Evolutionary conservation across 2,329 filamentous ascomycete species (phyloP).

Genomic region (Xylaria sp.): DNA sequence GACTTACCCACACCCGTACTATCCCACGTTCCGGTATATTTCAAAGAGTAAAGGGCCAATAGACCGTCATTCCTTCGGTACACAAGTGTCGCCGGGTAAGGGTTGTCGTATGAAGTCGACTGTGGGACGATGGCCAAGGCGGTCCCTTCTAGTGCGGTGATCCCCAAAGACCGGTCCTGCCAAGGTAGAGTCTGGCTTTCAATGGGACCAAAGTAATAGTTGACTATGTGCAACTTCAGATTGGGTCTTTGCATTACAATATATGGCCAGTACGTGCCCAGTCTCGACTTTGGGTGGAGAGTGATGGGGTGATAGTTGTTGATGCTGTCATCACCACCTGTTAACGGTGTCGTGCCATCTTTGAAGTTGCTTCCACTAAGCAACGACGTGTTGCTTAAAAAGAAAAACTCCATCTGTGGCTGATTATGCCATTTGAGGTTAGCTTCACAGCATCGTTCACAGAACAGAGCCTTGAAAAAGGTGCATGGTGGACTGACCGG

Average conservation of each 20-base stretch:
- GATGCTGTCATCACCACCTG: neutral
- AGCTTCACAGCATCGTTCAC: neutral
- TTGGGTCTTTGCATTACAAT: neutral
- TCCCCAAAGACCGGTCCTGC: conserved; percentile 6
- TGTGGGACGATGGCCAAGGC: conserved; percentile 10
- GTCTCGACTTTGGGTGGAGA: neutral
- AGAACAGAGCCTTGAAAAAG: neutral
- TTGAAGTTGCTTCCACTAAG: conserved; percentile 13
- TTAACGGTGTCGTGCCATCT: neutral
- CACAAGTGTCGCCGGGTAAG: neutral
- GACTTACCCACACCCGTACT: neutral
- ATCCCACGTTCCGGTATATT: neutral
- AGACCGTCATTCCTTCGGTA: neutral
- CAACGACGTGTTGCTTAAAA: neutral
- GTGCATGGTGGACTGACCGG: neutral
- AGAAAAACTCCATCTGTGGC: conserved; percentile 14
- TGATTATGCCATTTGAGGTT: neutral
- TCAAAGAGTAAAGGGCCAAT: conserved; percentile 8
- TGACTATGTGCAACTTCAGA: neutral
- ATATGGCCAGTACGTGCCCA: conserved; percentile 3
- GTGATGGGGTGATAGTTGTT: neutral
- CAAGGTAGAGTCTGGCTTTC: neutral
- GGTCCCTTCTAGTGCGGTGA: neutral
- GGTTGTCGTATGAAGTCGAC: neutral
- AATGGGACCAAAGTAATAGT: neutral